Evolutionary conservation across 345 rosid species (phyloP).

Genomic region (Trapa incisa): DNA sequence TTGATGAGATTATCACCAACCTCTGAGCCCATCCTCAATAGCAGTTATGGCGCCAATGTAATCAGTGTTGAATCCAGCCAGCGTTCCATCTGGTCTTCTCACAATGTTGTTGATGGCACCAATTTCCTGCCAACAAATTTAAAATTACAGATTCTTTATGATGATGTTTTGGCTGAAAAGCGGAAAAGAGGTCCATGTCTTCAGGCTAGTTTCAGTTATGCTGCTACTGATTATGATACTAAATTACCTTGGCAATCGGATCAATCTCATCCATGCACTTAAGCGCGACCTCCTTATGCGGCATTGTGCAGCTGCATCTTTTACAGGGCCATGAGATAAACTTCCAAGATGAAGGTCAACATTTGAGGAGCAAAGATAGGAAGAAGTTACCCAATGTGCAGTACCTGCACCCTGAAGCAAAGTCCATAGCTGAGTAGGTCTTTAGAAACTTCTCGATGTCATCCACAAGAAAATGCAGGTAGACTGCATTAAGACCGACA

Average conservation of each 20-base stretch:
- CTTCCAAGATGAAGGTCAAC: background rate
- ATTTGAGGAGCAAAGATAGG: background rate
- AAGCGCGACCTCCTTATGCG: constrained; percentile 39
- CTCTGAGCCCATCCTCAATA: constrained; percentile 30
- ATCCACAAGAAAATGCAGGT: constrained; percentile 28
- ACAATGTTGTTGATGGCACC: constrained; percentile 21
- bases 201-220: background rate
- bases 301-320: constrained; percentile 32
- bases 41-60: constrained; percentile 29
- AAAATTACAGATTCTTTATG: background rate
- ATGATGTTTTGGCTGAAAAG: constrained; percentile 18
- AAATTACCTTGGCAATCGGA: constrained; percentile 26
- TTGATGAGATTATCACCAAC: constrained; percentile 6
- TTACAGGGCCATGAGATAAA: background rate
- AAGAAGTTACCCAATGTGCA: background rate
- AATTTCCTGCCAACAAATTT: background rate
- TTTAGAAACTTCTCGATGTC: constrained; percentile 27
- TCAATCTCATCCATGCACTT: constrained; percentile 35
- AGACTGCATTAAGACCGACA: constrained; percentile 29
- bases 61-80: constrained; percentile 29
- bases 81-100: constrained; percentile 22
- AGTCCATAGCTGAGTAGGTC: constrained; percentile 23
- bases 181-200: no score
- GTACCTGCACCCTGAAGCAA: constrained; percentile 29
- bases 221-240: background rate